phyloP scores from a whole-genome alignment of 2,329 filamentous ascomycete genomes.

The Atkinsonella hypoxylon region DNA sequence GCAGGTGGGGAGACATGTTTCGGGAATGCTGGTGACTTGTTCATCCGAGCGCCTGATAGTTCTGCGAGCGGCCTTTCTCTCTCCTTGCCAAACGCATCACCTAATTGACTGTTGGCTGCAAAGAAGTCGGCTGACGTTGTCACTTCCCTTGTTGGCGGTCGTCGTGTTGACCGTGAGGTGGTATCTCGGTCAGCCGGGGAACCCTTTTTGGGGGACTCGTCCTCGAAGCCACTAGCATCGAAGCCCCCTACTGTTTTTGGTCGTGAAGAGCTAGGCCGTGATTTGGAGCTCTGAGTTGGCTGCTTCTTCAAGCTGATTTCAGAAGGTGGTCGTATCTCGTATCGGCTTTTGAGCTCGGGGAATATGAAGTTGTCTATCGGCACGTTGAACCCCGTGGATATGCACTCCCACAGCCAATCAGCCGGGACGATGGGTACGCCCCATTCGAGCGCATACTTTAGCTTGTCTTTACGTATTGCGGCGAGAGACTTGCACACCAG shows the following conservation, averaged over 20 bases:
- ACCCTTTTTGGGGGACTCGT: constrained; percentile 15
- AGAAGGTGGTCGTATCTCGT: constrained; percentile 4
- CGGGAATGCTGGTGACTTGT: constrained; percentile 26
- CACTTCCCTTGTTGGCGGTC: constrained; percentile 11
- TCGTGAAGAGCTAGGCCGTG: constrained; percentile 5
- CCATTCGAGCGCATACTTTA: constrained; percentile 63
- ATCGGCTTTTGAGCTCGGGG: constrained; percentile 28
- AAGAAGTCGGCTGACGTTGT: constrained; percentile 26
- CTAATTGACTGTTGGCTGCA: constrained; percentile 28
- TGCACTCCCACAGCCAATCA: constrained; percentile 77
- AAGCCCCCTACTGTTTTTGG: constrained; percentile 17
- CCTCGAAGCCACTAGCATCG: constrained; percentile 29
- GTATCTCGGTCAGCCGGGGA: neutral
- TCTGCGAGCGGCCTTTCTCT: constrained; percentile 28
- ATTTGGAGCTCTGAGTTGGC: neutral
- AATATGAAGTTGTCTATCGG: constrained; percentile 36
- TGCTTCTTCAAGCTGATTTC: constrained; percentile 8
- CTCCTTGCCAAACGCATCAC: constrained; percentile 15
- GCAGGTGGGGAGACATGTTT: constrained; percentile 13
- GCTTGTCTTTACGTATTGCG: constrained; percentile 58
- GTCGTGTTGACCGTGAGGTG: neutral
- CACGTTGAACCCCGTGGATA: constrained; percentile 41
- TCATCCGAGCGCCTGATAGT: constrained; percentile 27
- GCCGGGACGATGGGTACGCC: constrained; percentile 68
- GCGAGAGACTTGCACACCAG: constrained; percentile 56